These are phyloP conservation scores for Leishmania tarentolae DNA, from an alignment of 208 protist species.

Conservation along the genomic window DNA sequence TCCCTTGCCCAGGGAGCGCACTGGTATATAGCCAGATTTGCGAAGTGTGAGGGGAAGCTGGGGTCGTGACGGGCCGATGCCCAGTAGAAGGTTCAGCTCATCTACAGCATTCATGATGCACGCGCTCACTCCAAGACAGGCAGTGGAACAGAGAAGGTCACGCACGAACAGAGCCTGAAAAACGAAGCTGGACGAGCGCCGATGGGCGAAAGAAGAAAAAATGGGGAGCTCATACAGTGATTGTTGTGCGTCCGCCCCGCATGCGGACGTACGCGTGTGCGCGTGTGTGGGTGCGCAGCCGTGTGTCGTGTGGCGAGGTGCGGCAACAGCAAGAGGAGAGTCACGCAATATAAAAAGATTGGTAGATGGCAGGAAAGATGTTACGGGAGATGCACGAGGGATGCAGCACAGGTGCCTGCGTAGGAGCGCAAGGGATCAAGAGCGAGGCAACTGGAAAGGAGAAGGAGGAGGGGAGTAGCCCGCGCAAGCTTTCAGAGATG, in stretches of 20 bases:
- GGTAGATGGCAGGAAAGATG: neutral
- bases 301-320: neutral
- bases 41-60: constrained; percentile 74
- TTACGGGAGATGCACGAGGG: neutral
- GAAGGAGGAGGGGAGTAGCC: neutral
- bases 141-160: constrained; percentile 6
- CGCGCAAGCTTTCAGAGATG: neutral
- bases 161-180: neutral
- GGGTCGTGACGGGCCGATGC: constrained; percentile 76
- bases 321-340: neutral
- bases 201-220: neutral
- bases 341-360: neutral
- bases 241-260: neutral
- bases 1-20: constrained; percentile 85
- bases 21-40: constrained; percentile 61
- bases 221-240: neutral
- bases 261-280: neutral
- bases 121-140: neutral
- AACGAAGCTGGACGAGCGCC: neutral
- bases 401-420: neutral
- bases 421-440: neutral
- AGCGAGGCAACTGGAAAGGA: neutral
- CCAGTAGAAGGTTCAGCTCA: constrained; percentile 86
- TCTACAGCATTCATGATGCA: constrained; percentile 77
- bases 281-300: neutral